phyloP scores from a whole-genome alignment of 2,329 filamentous ascomycete genomes.

The Fusarium gaditjirri region DNA sequence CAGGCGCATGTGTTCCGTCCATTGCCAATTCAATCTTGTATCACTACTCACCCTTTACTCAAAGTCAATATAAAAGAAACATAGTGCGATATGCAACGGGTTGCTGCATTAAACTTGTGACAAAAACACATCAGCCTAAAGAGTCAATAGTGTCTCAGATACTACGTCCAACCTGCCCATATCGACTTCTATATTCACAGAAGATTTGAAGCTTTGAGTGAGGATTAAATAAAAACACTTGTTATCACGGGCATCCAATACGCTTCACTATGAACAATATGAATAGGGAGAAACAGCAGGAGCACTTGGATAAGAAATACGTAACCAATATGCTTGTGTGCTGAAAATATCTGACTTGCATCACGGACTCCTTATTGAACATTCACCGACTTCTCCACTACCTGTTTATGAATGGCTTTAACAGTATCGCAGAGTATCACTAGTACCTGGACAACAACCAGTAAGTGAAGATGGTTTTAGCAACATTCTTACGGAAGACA shows the following conservation, averaged over 20 bases:
- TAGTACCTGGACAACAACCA: not conserved
- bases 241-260: not conserved
- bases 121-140: not conserved
- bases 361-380: no score
- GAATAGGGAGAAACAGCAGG: no score
- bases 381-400: not conserved
- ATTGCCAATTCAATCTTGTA: not conserved
- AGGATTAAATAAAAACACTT: not conserved
- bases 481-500: no score
- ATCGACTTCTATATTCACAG: not conserved
- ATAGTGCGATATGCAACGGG: fast-evolving
- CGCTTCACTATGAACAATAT: not conserved
- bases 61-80: not conserved
- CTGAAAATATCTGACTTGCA: not conserved
- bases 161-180: not conserved
- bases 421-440: not conserved
- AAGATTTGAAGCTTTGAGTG: no score
- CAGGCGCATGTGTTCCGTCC: not conserved
- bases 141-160: not conserved
- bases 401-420: not conserved
- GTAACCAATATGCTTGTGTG: fast-evolving
- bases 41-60: not conserved
- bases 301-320: not conserved
- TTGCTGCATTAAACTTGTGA: no score
- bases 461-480: not conserved